Base-by-base conservation (phyloP, 2,329 filamentous ascomycete species). In the Colletotrichum zoysiae region DNA sequence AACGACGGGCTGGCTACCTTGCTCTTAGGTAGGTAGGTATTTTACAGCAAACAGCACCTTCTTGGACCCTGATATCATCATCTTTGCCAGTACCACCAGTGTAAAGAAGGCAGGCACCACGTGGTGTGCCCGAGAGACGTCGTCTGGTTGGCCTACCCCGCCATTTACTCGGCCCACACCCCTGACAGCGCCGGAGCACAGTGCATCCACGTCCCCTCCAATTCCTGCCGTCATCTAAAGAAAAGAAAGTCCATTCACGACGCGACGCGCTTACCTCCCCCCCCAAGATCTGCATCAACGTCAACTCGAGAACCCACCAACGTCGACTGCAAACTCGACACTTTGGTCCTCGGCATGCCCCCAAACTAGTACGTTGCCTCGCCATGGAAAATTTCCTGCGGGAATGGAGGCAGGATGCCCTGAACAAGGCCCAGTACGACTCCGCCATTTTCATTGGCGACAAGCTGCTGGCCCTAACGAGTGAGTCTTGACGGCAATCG, bases 391-490 rank as follows among this genome's bases (percentile, higher is more conserved):
- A 91, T 78, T 98, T 95, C 83, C 88, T 99, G 79, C 92, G 95
- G 80, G 92, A 93, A 79, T 99, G 96, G 96, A 90, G 95, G 79
- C 94, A 97, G 83, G 95, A 98, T 85, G 95, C 95, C 79, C 86
- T 97, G 78, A 95, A 97, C 84, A 96, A 97, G 82, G 94, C 96
- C 75, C 96, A 99, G 81, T 95, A 98, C 82, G 95, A 98, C 75
- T 94, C 95, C 44, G 96, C 96, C 79, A 95, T 98, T 77, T 98
- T 97, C 81, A 94, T 98, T 75, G 96, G 95, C 74, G 96, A 99
- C 87, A 99, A 99, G 85, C 87, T 99, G 76, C 88, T 98, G 70
- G 96, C 96, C 70, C 86, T 99, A 78, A 98, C 95, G 48, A 94
- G 95, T 98, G 83, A 76, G 90, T 82, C 14, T n/a, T 16, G 20